Percentiles rank a stretch among this genome's conserved stretches.
Conservation (phyloP, 179 eudicot genomes). For the Silene vulgaris region DNA sequence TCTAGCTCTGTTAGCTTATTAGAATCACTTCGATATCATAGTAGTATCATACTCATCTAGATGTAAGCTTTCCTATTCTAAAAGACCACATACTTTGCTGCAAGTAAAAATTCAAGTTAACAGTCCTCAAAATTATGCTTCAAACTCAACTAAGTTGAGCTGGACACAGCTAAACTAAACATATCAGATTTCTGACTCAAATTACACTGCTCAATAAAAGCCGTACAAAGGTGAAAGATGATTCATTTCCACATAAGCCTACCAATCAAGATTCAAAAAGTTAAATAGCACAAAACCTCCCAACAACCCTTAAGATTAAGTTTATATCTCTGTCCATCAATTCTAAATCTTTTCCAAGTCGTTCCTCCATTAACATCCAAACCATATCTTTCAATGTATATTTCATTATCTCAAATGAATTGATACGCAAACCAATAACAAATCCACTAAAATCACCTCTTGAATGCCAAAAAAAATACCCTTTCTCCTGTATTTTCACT, state of each 20-base stretch:
- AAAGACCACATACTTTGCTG: not conserved
- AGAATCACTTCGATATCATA: not conserved
- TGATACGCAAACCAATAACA: not conserved
- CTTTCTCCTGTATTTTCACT: not conserved
- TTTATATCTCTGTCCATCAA: not conserved
- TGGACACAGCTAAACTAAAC: not conserved
- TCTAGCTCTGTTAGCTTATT: not conserved
- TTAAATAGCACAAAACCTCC: not conserved
- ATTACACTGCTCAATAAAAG: not conserved
- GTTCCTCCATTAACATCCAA: not conserved
- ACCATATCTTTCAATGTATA: not conserved
- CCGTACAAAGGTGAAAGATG: not conserved
- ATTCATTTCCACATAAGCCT: not conserved
- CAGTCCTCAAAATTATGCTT: not conserved
- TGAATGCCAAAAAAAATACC: not conserved
- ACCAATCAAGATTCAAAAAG: not conserved
- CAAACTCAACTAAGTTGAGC: conserved; percentile 1
- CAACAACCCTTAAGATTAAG: not conserved
- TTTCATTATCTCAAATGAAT: not conserved
- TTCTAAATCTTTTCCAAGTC: not conserved
- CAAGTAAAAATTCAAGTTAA: not conserved
- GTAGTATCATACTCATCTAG: not conserved
- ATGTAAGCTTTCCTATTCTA: not conserved
- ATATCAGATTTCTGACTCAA: too few relatives aligned
- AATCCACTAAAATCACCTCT: not conserved